Evolutionary conservation across 208 protist genomes (phyloP).

Genomic region (Leishmania guyanensis): DNA sequence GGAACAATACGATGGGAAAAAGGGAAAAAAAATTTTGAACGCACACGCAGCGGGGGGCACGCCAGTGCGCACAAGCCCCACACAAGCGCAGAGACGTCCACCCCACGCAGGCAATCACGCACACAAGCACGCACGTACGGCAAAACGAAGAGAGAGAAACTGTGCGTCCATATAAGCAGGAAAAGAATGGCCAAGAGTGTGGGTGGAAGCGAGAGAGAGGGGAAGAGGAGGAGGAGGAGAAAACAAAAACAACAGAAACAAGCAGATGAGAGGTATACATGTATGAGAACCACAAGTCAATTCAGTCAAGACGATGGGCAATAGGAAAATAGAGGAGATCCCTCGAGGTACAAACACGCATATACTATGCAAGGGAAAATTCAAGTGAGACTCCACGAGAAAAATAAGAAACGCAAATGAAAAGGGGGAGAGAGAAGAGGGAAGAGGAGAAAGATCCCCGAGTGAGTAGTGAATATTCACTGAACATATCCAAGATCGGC

Average conservation of each 20-base stretch:
- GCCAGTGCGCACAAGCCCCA: background rate
- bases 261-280: background rate
- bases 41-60: background rate
- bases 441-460: background rate
- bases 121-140: background rate
- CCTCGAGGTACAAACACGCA: too few species aligned
- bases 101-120: background rate
- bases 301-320: background rate
- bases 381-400: background rate
- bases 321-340: background rate
- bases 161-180: too few species aligned
- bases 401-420: background rate
- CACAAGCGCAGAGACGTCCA: background rate
- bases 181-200: too few species aligned
- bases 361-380: too few species aligned
- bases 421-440: background rate
- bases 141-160: background rate
- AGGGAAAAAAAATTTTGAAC: background rate
- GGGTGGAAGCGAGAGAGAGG: background rate
- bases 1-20: background rate
- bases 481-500: too few species aligned
- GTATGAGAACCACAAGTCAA: background rate
- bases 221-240: background rate
- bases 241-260: background rate
- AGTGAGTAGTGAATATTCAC: background rate